Evolutionary conservation across 2,329 filamentous ascomycete species (phyloP), one percentile per base, ranked within the genome.

Genomic region (Tricladium varicosporioides): DNA sequence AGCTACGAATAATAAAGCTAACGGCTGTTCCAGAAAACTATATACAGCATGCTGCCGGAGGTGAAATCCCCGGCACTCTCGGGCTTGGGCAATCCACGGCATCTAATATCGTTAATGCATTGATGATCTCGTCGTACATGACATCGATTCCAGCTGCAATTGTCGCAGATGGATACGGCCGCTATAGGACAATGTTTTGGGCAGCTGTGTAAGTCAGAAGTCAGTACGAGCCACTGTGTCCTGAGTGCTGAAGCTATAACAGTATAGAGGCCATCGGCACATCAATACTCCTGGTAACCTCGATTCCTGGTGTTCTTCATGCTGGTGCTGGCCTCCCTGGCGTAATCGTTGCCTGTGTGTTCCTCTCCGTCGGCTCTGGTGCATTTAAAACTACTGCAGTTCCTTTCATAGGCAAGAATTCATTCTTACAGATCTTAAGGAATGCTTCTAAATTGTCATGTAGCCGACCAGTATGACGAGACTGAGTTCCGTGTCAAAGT

Each of bases 331-430:
- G 79, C 42, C 68, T 85, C n/a, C 78, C 75, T 49, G 80, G 79
- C n/a, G 79, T 85, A 65, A 73, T 83, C 48, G 72, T 77, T 13
- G 74, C 82, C 9, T 76, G 85, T 60, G 70, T 85, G 57, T 69
- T 86, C 60, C 80, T 85, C 61, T 83, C 81, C 59, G 67, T 85
- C 11, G 83, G 82, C 51, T 82, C 80, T 15, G 83, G 82, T 64
- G 79, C 78, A 48, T 82, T 85, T 72, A 89, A 89, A 73, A 79
- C 83, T 16, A 89, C 87, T 62, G 83, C 88, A 31, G 80, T 81
- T 0, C 81, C 82, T 1, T 72, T 85, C 44, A 79, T 86, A 51
- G 81, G 54, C 32, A 52, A 10, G 48, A n/a, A n/a, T n/a, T n/a
- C 5, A 47, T 5, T 15, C 2, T 14, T 13, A 32, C 22, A 36